Evolutionary conservation across 352 stramenopile genomes (phyloP), one percentile per base, ranked within the genome.

Genomic region (Globisporangium abappressorium): DNA sequence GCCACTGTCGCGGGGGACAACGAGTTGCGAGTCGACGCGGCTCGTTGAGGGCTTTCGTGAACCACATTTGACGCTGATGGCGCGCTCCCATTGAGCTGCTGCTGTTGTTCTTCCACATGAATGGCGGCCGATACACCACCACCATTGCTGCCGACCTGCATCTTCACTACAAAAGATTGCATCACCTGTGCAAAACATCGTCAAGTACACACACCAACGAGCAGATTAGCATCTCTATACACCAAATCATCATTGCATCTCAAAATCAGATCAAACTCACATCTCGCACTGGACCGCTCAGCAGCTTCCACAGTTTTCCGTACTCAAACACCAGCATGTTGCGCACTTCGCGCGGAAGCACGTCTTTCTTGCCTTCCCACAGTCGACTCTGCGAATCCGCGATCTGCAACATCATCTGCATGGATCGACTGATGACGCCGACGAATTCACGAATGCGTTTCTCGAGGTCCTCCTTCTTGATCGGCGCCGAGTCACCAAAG

Each of bases 371-470:
- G 0, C 76, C 66, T 43, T 81, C 66, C 86, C 86, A 93, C 3
- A 93, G 41, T 20, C 80, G 60, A 24, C 75, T 70, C 64, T 93
- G 85, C 2, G 69, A 43, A 36, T 77, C 73, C 2, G 80, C 83
- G 26, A 91, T 85, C 53, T 91, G 75, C 36, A 79, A 69, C 38
- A 93, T 83, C 20, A 66, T 55, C 64, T 92, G 81, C 58, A 70
- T 82, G 6, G 84, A 87, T 24, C 68, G 74, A 6, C 79, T 54
- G n/a, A 82, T 84, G 5, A 91, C 74, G 0, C 73, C 76, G 14
- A 79, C 76, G 49, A 89, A 92, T 57, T 94, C 84, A 14, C 64
- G 77, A 53, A 94, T 92, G 1, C 84, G 76, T 59, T 75, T 73
- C 58, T 91, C 74, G 38, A 92, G 84, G n/a, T 91, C 84, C 0